Evolutionary conservation across 2,329 filamentous ascomycete species (phyloP).

Genomic region (Aspergillus fischeri): DNA sequence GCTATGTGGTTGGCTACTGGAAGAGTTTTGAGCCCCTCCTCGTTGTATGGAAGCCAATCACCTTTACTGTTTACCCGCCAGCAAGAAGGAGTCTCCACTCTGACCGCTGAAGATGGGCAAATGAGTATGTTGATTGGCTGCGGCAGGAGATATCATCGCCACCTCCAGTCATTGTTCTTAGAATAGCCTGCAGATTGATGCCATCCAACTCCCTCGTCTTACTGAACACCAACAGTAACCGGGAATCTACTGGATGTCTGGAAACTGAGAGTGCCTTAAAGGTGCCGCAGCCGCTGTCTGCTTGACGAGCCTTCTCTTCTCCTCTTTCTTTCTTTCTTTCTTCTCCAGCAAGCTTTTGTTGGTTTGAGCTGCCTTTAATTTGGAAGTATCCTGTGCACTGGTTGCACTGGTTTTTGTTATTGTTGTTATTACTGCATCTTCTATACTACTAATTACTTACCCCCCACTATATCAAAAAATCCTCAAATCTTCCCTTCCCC

Average conservation of each 20-base stretch:
- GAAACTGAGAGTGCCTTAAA: conserved; percentile 9
- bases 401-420: conserved; percentile 44
- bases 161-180: not conserved
- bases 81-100: not conserved
- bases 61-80: conserved; percentile 6
- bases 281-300: conserved; percentile 15
- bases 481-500: conserved; percentile 29
- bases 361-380: conserved; percentile 44
- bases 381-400: conserved; percentile 39
- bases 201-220: not conserved
- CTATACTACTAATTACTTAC: conserved; percentile 14
- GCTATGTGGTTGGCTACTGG: not conserved
- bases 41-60: conserved; percentile 3
- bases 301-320: conserved; percentile 16
- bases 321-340: conserved; percentile 35
- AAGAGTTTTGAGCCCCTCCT: not conserved
- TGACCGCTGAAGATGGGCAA: not conserved
- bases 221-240: not conserved
- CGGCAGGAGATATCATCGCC: not conserved
- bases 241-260: not conserved
- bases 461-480: conserved; percentile 23
- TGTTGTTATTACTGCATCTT: conserved; percentile 38
- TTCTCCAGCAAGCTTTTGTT: conserved; percentile 61
- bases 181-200: not conserved
- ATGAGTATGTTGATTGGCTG: not conserved